Percentiles rank a stretch among this genome's conserved stretches.
phyloP scores from a whole-genome alignment of 2,329 filamentous ascomycete genomes.

The Ceratocystis lukuohia region DNA sequence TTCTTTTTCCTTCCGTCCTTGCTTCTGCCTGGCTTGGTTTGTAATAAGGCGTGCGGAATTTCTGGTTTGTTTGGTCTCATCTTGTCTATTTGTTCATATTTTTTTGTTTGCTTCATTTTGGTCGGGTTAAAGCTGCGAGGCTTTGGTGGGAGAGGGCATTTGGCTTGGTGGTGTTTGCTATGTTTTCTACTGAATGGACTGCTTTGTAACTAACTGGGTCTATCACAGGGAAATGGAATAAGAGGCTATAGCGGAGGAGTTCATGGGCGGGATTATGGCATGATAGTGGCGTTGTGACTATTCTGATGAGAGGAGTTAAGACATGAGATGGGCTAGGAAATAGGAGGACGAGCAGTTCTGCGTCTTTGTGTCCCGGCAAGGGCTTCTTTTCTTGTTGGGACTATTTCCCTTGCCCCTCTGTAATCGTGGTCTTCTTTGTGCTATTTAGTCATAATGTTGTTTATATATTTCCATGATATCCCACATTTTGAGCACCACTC shows the following conservation, averaged over 20 bases:
- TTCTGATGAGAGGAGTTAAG: not conserved
- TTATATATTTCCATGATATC: not conserved
- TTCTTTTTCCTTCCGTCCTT: not conserved
- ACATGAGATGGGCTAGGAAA: not conserved
- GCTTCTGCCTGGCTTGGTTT: not conserved
- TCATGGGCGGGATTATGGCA: not conserved
- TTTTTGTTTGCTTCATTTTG: not conserved
- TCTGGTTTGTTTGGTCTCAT: conserved; percentile 7
- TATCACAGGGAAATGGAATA: not conserved
- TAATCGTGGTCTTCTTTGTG: not conserved
- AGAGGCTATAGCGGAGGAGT: not conserved
- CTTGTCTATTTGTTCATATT: not conserved
- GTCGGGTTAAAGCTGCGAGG: not conserved
- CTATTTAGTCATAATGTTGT: not conserved
- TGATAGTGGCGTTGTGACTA: not conserved
- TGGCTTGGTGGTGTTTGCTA: conserved; percentile 3
- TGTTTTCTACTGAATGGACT: not conserved
- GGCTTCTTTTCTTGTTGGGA: not conserved
- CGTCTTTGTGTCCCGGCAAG: not conserved
- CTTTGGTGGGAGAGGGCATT: not conserved
- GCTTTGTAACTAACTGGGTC: not conserved
- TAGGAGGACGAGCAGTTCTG: not conserved
- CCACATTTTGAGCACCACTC: not conserved
- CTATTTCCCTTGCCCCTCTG: not conserved
- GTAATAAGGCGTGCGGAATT: not conserved